These are phyloP conservation scores for Paramecium sexaurelia DNA, from an alignment of 73 alveolate genomes.

Conservation along the genomic window DNA sequence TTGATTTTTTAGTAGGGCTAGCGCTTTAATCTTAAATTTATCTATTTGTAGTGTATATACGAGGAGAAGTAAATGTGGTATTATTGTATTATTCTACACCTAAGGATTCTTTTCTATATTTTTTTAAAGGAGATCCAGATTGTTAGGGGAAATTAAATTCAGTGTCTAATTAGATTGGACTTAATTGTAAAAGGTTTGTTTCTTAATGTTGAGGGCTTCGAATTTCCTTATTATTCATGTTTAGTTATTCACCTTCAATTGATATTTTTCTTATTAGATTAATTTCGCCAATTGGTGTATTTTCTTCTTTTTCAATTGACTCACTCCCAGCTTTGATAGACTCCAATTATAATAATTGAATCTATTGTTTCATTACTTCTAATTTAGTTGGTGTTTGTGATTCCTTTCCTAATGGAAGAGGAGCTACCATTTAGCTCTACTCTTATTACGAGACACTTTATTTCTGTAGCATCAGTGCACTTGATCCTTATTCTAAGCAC, in stretches of 20 bases:
- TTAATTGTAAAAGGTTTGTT: background rate
- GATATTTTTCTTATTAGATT: background rate
- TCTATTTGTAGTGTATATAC: background rate
- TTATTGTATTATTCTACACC: background rate
- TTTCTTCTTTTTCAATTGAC: background rate
- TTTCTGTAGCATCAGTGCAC: background rate
- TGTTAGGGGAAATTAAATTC: background rate
- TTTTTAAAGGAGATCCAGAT: conserved; percentile 4
- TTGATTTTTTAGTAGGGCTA: conserved; percentile 56
- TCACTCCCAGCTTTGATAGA: background rate
- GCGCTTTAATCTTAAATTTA: background rate
- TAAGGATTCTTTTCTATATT: background rate
- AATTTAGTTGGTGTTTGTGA: background rate
- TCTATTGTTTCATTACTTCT: background rate
- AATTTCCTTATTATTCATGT: background rate
- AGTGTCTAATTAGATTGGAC: background rate
- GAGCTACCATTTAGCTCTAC: background rate
- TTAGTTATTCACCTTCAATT: background rate
- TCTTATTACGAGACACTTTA: conserved; percentile 20
- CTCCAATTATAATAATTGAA: background rate
- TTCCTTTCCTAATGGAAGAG: background rate
- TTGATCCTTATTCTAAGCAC: background rate
- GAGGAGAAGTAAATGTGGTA: conserved; percentile 2
- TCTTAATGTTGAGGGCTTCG: background rate
- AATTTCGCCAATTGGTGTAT: background rate